Evolutionary conservation across 371 early-diverging fungal species (phyloP), one percentile per base, ranked within the genome.

Genomic region (Apophysomyces elegans): DNA sequence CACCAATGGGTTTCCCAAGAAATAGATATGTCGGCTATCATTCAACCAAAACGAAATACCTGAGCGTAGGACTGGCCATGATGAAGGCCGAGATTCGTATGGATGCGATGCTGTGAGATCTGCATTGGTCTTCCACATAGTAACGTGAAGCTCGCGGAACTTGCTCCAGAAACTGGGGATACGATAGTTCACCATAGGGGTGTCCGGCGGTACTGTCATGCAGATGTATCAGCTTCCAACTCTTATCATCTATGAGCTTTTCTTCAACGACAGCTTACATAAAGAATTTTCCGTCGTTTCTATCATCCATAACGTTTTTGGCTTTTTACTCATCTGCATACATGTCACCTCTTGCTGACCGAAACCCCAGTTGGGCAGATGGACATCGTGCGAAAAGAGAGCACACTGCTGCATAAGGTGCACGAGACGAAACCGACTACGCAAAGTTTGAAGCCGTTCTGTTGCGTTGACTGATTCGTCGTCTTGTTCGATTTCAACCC

Each of bases 281-380:
- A 66, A 62, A 7, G 63, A 46, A 62, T 88, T 81, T 37, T 70
- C 67, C 38, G 85, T 88, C 5, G 84, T 74, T 61, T 88, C 89
- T 56, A 90, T 73, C 65, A 84, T 83, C 91, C 92, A 93, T 32
- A 88, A 71, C 1, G 89, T 84, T 69, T 89, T 90, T 39, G 86
- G 81, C 13, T 77, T 64, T 64, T 80, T 84, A 7, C 90, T 90
- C 43, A 81, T 80, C n/a, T 86, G 83, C 73, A 92, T 90, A 65
- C 94, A 93, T 0, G 91, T 94, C 26, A 99, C 93, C 74, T 99
- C 99, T 59, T 93, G 93, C 78, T 99, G 99, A 47, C 88, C 90
- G 80, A 92, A 97, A 2, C 92, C 99, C 99, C 99, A 99, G 47
- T 92, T 90, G 21, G 99, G 99, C 8, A 96, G 80, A 80, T 94